A percentile compares a stretch with the other conserved stretches of the same genome.
These are phyloP conservation scores for Tremella mesenterica DNA, from an alignment of 768 basidiomycete species.

Conservation along the genomic window DNA sequence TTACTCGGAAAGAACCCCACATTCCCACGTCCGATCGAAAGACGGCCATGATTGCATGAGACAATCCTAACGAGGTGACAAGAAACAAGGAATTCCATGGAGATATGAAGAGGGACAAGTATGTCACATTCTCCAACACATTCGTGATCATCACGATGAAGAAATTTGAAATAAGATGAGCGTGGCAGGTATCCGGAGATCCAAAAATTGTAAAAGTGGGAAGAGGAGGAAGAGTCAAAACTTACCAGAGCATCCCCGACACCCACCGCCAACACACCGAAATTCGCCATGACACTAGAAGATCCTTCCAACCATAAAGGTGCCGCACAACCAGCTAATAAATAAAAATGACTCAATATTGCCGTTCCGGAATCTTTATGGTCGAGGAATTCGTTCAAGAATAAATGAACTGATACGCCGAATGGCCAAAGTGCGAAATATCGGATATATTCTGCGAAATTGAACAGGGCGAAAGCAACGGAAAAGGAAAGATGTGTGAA, in stretches of 20 bases:
- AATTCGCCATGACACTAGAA: conserved; percentile 57
- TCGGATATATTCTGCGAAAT: conserved; percentile 92
- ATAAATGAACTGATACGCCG: conserved; percentile 82
- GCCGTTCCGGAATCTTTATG: conserved; percentile 90
- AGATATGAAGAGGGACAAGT: not conserved
- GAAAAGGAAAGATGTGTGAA: conserved; percentile 94
- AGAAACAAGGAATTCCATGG: not conserved
- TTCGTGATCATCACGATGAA: no score
- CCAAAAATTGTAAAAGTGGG: no score
- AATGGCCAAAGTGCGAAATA: conserved; percentile 98
- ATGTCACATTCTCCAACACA: no score
- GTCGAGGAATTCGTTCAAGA: conserved; percentile 96
- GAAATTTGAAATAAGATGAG: no score
- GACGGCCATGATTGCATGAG: no score
- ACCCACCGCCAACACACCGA: conserved; percentile 79
- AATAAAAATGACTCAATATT: conserved; percentile 93
- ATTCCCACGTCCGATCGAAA: no score
- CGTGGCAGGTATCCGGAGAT: no score
- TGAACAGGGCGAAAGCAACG: conserved; percentile 87
- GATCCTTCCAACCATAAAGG: conserved; percentile 92
- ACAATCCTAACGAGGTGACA: no score
- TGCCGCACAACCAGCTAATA: conserved; percentile 88
- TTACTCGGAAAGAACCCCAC: no score
- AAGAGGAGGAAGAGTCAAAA: no score
- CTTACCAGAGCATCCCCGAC: conserved; percentile 86